Base-by-base conservation (phyloP, 2,329 filamentous ascomycete species). In the Elsinoe australis region DNA sequence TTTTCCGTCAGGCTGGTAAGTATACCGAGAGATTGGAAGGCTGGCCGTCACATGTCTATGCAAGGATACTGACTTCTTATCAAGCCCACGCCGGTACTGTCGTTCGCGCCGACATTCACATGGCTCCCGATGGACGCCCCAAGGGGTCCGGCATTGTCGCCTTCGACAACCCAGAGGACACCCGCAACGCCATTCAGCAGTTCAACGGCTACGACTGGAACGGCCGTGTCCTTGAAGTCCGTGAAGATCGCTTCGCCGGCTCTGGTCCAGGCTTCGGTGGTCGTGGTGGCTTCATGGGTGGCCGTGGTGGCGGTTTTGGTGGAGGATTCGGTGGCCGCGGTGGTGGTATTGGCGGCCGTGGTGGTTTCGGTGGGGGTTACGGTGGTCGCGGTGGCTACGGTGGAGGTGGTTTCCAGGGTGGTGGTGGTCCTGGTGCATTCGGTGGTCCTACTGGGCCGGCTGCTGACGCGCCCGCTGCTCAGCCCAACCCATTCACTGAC, bases 181-280 rank as follows among this genome's bases (percentile, higher is more conserved):
- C 92, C 33, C 87, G 88, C 56, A 95, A 88, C 62, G 92, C 92
- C 17, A 98, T 98, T 56, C 82, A 88, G 62, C 89, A 95, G 58
- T 98, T 96, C 75, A 95, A 96, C 64, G 92, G 92, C 51, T 96
- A 95, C 64, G 92, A 98, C 55, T 98, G 92, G 92, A 90, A 96
- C 66, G 92, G 92, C 8, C 85, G 92, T 51, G 72, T 82, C 46
- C 79, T 98, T 44, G 92, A 98, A 66, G 92, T 98, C 54, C 88
- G 92, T 54, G 90, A 96, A 68, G 92, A 98, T 63, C 85, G 92
- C 50, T 98, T 89, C 64, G 92, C 92, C 51, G 82, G 80, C 52
- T 67, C 72, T 52, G 65, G 62, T 42, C 64, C 64, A 31, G 66
- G 65, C 17, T 67, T 65, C 34, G 64, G 65, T 18, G 24, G 24